Evolutionary conservation across 495 filamentous ascomycete genomes (phyloP).

Genomic region (Tuber microsphaerosporum): DNA sequence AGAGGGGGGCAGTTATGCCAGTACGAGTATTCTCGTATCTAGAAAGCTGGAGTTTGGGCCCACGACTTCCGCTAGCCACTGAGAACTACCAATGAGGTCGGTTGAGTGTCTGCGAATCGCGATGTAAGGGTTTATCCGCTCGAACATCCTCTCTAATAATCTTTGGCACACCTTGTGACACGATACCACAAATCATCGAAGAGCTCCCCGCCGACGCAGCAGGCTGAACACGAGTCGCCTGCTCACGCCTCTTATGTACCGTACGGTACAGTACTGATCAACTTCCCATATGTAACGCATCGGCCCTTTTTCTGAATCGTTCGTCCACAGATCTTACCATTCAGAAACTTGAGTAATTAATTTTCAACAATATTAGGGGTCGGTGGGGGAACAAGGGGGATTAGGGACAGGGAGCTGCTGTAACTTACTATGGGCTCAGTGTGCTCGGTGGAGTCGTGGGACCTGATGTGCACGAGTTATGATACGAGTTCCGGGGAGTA

Average conservation of each 20-base stretch:
- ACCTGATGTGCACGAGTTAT: not conserved
- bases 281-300: too few relatives aligned
- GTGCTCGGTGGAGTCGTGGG: not conserved
- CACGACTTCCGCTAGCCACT: not conserved
- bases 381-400: not conserved
- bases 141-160: not conserved
- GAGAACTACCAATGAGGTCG: not conserved
- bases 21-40: not conserved
- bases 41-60: not conserved
- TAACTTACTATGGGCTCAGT: not conserved
- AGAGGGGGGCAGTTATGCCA: not conserved
- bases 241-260: too few relatives aligned
- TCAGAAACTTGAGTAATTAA: too few relatives aligned
- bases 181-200: too few relatives aligned
- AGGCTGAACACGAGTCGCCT: too few relatives aligned
- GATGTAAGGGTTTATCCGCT: not conserved
- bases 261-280: too few relatives aligned
- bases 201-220: too few relatives aligned
- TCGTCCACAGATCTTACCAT: too few relatives aligned
- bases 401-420: not conserved
- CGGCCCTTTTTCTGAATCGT: too few relatives aligned
- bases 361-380: not conserved
- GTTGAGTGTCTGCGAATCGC: not conserved
- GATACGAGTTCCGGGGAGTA: not conserved
- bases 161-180: not conserved